These are phyloP conservation scores for Kodamaea kaohsiungensis DNA, from an alignment of 805 yeast species.

Conservation along the genomic window DNA sequence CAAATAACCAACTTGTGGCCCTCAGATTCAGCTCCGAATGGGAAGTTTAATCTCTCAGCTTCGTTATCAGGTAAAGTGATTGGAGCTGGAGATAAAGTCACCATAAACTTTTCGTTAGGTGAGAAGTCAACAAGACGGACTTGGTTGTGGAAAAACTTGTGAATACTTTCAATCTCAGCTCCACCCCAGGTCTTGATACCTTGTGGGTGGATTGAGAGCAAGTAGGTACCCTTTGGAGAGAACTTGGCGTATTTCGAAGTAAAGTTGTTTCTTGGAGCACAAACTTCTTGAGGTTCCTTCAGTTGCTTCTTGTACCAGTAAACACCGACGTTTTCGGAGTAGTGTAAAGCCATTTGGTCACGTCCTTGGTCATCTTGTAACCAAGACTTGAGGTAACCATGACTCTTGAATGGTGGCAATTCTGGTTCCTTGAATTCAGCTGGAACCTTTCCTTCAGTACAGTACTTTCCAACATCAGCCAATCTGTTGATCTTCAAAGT, in stretches of 20 bases:
- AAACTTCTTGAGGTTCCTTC: constrained; percentile 70
- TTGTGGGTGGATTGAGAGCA: constrained; percentile 86
- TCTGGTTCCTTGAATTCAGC: constrained; percentile 70
- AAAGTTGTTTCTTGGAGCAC: constrained; percentile 81
- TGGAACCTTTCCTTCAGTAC: constrained; percentile 59
- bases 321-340: constrained; percentile 77
- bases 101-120: constrained; percentile 86
- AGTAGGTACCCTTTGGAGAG: constrained; percentile 90
- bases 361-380: constrained; percentile 84
- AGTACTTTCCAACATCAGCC: constrained; percentile 79
- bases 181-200: constrained; percentile 99
- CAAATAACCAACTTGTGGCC: constrained; percentile 94
- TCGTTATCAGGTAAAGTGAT: constrained; percentile 63
- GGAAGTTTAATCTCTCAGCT: constrained; percentile 67
- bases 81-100: constrained; percentile 87
- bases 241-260: constrained; percentile 85
- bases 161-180: constrained; percentile 66
- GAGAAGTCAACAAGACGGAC: constrained; percentile 90
- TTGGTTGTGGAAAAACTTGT: constrained; percentile 83
- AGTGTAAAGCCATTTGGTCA: constrained; percentile 85
- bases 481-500: constrained; percentile 81
- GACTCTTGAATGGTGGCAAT: constrained; percentile 68
- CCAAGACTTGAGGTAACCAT: constrained; percentile 89
- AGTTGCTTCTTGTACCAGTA: constrained; percentile 81
- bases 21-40: constrained; percentile 82